phyloP scores from a whole-genome alignment of 805 yeast species.

The Sugiyamaella marilandica region DNA sequence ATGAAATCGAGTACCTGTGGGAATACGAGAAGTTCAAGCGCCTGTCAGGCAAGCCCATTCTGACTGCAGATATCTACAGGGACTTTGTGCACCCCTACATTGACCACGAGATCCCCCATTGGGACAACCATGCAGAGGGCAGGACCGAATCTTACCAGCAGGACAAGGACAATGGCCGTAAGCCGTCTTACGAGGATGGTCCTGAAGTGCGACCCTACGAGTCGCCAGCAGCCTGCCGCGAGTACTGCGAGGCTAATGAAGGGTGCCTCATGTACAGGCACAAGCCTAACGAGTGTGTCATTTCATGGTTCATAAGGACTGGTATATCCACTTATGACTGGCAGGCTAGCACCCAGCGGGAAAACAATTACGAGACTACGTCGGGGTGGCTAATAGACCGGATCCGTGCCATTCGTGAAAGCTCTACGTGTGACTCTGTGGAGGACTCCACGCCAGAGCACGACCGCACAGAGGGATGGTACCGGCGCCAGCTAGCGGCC shows the following conservation, averaged over 20 bases:
- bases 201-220: slow-evolving; percentile 15
- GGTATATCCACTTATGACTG: slow-evolving; percentile 23
- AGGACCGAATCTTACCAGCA: slow-evolving; percentile 14
- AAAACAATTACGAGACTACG: slow-evolving; percentile 14
- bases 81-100: slow-evolving; percentile 17
- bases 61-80: slow-evolving; percentile 5
- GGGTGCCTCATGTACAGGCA: slow-evolving; percentile 27
- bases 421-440: slow-evolving; percentile 22
- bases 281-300: slow-evolving; percentile 20
- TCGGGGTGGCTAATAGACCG: slow-evolving; percentile 34
- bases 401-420: slow-evolving; percentile 26
- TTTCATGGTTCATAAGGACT: slow-evolving; percentile 12
- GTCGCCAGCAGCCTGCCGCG: slow-evolving; percentile 19
- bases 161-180: slow-evolving; percentile 7
- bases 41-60: slow-evolving; percentile 1
- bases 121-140: slow-evolving; percentile 25
- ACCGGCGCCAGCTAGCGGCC: neutral
- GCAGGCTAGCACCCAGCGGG: slow-evolving; percentile 8
- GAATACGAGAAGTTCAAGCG: slow-evolving; percentile 24
- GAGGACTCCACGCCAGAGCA: neutral
- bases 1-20: slow-evolving; percentile 29
- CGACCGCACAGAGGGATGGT: slow-evolving; percentile 3
- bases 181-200: slow-evolving; percentile 12
- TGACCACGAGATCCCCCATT: slow-evolving; percentile 6
- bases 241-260: slow-evolving; percentile 18